Evolutionary conservation across 805 yeast species (phyloP).

Genomic region (Metschnikowia lachancei): DNA sequence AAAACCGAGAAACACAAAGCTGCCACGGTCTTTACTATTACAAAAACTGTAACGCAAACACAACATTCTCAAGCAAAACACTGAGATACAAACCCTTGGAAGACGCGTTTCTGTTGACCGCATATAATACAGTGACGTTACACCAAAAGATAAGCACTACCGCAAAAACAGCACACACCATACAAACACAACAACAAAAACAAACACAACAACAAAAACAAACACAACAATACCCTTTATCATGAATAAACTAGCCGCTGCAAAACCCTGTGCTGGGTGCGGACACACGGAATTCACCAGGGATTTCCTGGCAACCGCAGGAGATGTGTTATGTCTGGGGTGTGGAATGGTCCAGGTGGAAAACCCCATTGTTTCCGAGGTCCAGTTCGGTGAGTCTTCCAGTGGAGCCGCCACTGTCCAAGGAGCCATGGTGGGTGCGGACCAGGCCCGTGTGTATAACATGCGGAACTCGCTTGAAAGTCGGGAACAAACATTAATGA

Average conservation of each 20-base stretch:
- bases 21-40: no score
- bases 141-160: no score
- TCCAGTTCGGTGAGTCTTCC: slow-evolving; percentile 87
- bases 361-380: slow-evolving; percentile 92
- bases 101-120: no score
- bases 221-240: not conserved
- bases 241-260: slow-evolving; percentile 12
- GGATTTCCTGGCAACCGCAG: slow-evolving; percentile 34
- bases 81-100: no score
- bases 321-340: slow-evolving; percentile 71
- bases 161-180: no score
- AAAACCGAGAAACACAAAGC: no score
- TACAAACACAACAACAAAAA: no score
- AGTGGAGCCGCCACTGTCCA: slow-evolving; percentile 95
- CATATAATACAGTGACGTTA: no score
- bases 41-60: no score
- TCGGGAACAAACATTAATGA: slow-evolving; percentile 82
- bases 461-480: slow-evolving; percentile 77
- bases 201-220: not conserved
- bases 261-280: slow-evolving; percentile 17
- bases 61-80: no score
- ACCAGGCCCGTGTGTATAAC: slow-evolving; percentile 70
- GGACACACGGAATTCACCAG: slow-evolving; percentile 18
- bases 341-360: slow-evolving; percentile 92
- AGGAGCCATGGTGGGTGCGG: slow-evolving; percentile 89